A percentile compares a stretch with the other conserved stretches of the same genome.
phyloP scores from a whole-genome alignment of 257 asterid genomes.

The Lavandula angustifolia region DNA sequence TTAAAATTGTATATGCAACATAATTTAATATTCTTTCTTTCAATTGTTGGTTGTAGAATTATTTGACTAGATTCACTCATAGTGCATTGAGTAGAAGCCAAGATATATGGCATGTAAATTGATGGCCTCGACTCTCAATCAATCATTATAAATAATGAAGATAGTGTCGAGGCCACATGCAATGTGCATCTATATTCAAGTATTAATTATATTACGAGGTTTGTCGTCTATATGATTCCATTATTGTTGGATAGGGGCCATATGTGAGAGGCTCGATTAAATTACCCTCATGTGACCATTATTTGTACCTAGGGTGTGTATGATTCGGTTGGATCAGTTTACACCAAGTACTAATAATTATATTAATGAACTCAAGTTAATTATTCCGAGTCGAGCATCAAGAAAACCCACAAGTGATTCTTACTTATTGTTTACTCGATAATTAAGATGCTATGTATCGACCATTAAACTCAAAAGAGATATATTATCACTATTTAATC shows the following conservation, averaged over 20 bases:
- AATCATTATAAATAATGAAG: conserved; percentile 30
- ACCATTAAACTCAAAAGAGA: too few relatives aligned
- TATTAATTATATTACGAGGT: conserved; percentile 3
- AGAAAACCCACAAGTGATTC: too few relatives aligned
- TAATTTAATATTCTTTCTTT: too few relatives aligned
- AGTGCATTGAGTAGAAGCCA: conserved; percentile 40
- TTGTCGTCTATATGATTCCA: conserved; percentile 31
- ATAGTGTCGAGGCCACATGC: conserved; percentile 27
- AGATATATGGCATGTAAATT: conserved; percentile 30
- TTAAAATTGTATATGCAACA: too few relatives aligned
- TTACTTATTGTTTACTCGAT: too few relatives aligned
- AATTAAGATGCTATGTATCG: too few relatives aligned
- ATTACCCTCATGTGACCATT: not conserved
- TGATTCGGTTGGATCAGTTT: conserved; percentile 2
- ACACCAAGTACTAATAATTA: not conserved
- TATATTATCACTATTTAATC: too few relatives aligned
- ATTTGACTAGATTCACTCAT: not conserved
- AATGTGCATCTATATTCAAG: not conserved
- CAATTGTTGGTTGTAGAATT: conserved; percentile 6
- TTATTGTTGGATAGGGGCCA: conserved; percentile 37
- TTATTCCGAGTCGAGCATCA: too few relatives aligned
- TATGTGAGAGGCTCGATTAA: not conserved
- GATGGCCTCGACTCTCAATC: conserved; percentile 32
- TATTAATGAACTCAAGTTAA: not conserved
- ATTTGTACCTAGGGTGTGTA: not conserved